A percentile compares a stretch with the other conserved stretches of the same genome.
Evolutionary conservation across 2,329 filamentous ascomycete genomes (phyloP).

Genomic region (Thyridium curvatum): DNA sequence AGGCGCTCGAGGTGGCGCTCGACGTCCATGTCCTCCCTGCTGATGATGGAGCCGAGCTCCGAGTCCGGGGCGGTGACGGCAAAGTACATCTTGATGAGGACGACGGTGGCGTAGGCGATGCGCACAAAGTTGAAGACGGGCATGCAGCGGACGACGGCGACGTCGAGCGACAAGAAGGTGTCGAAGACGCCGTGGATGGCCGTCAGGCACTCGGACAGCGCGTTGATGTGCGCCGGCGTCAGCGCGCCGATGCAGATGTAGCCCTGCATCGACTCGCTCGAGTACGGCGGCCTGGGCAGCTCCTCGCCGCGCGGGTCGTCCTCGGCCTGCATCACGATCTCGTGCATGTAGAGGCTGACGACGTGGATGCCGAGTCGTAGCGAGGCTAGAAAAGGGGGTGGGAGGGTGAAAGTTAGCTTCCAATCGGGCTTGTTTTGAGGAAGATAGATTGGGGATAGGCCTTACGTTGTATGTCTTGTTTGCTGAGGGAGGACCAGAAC

Average conservation of each 20-base stretch:
- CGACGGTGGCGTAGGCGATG: constrained; percentile 64
- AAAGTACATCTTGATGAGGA: constrained; percentile 69
- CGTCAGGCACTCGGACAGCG: constrained; percentile 59
- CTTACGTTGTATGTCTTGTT: constrained; percentile 50
- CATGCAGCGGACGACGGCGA: constrained; percentile 52
- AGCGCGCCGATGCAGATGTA: constrained; percentile 29
- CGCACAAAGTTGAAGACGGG: constrained; percentile 68
- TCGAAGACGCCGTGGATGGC: constrained; percentile 63
- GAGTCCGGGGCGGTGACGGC: constrained; percentile 57
- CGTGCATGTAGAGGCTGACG: constrained; percentile 68
- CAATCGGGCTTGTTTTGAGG: constrained; percentile 7
- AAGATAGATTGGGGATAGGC: constrained; percentile 6
- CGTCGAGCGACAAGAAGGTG: constrained; percentile 56
- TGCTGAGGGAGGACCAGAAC: constrained; percentile 48
- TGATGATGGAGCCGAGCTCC: constrained; percentile 64
- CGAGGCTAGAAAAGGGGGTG: too few relatives aligned
- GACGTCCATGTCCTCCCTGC: constrained; percentile 60
- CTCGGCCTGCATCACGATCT: constrained; percentile 64
- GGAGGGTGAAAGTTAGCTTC: too few relatives aligned
- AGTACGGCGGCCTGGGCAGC: constrained; percentile 27
- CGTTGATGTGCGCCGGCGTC: constrained; percentile 57
- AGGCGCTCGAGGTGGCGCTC: constrained; percentile 63
- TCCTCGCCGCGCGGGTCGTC: not conserved
- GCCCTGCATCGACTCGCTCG: constrained; percentile 35
- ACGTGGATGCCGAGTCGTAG: constrained; percentile 59